Evolutionary conservation across 345 rosid genomes (phyloP).

Genomic region (Gossypium raimondii): DNA sequence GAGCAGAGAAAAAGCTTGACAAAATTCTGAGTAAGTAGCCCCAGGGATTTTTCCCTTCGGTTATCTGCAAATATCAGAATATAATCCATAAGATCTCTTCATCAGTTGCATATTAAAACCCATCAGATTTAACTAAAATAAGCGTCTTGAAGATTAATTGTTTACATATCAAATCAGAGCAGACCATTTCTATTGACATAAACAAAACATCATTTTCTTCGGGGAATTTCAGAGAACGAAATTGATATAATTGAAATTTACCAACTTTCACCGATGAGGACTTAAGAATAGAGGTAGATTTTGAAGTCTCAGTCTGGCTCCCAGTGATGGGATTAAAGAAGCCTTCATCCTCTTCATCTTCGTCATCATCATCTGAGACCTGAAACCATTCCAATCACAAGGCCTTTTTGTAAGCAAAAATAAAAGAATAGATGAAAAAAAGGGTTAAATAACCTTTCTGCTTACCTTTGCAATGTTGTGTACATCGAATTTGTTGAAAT

Average conservation of each 20-base stretch:
- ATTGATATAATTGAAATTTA: conserved; percentile 11
- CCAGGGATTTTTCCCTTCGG: conserved; percentile 81
- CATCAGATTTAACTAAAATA: background rate
- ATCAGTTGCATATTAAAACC: background rate
- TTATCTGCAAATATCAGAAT: conserved; percentile 42
- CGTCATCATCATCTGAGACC: conserved; percentile 42
- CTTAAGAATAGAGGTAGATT: conserved; percentile 37
- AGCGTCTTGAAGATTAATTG: background rate
- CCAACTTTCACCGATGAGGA: conserved; percentile 48
- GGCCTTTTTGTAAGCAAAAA: background rate
- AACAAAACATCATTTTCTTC: background rate
- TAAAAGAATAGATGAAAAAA: background rate
- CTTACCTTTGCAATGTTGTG: conserved; percentile 49
- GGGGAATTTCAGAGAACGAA: background rate
- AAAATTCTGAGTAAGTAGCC: conserved; percentile 82
- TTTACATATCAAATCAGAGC: background rate
- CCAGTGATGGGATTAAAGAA: conserved; percentile 51
- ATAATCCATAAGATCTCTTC: background rate
- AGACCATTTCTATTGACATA: background rate
- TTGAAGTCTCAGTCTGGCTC: conserved; percentile 56
- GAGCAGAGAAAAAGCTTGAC: conserved; percentile 82
- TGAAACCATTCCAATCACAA: conserved; percentile 12
- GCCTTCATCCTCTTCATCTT: conserved; percentile 54
- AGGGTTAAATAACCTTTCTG: background rate
- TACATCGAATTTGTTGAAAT: conserved; percentile 34